Evolutionary conservation across 75 land plant species (phyloP), one percentile per base, ranked within the genome.

Genomic region (Gnetum montanum): DNA sequence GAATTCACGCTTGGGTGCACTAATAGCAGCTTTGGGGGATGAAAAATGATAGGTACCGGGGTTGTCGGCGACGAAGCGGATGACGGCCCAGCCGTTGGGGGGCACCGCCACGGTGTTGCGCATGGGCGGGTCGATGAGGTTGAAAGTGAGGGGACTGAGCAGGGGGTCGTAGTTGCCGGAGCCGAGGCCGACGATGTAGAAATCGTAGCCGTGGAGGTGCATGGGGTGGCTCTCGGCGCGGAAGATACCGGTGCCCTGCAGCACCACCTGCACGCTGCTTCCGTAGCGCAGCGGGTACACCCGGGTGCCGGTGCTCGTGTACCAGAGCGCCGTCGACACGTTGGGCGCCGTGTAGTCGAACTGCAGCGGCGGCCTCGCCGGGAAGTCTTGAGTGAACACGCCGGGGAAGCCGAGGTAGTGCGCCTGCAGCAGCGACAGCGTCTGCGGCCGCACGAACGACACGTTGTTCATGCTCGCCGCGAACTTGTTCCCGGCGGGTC

Each of bases 201-300:
- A 90, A 51, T 75, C 70, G 43, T 83, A 82, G 16, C 92, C 96
- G 53, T 90, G 96, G 25, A 90, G 66, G 57, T 90, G 96, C 13
- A 90, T 71, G 13, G 96, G 96, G 54, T 90, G 96, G 46, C 72
- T 70, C 52, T 86, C 90, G 3, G 58, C 63, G 0, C 60, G 51
- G 26, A 80, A 25, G 13, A 86, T 72, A 51, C 57, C 71, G 12
- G 86, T 86, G 31, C 70, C 86, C 49, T 88, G 88, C 18, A 88
- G 36, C 35, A 87, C 73, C 22, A 87, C 13, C 55, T 90, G 76
- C 15, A 90, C 92, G 10, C 23, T 69, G 2, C 79, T 48, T 0
- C 77, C 74, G 48, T 58, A 90, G 40, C 74, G 67, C 13, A 90
- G 45, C 37, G 44, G 66, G 57, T 70, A 69, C 0, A 79, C 59